These are phyloP conservation scores for Cryptococcus sp. DNA, from an alignment of 1,284 basidiomycete genomes.

Conservation along the genomic window DNA sequence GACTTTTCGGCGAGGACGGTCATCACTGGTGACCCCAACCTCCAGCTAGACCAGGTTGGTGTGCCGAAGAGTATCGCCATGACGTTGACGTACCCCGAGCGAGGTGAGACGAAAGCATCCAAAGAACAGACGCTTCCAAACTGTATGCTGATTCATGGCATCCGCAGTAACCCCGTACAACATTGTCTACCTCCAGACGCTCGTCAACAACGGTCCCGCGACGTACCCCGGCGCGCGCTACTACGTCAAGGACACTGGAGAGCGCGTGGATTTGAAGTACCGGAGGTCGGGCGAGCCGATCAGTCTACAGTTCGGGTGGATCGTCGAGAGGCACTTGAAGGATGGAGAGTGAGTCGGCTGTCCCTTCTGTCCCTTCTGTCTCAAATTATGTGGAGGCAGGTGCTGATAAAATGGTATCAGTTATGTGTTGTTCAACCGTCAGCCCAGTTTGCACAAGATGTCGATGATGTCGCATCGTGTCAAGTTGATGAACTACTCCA, in stretches of 20 bases:
- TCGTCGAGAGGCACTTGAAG: slow-evolving; percentile 95
- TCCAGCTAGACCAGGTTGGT: slow-evolving; percentile 95
- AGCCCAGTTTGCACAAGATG: slow-evolving; percentile 99
- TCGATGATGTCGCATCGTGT: slow-evolving; percentile 99
- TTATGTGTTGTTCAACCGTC: slow-evolving; percentile 95
- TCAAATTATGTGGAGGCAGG: not conserved
- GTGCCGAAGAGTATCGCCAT: slow-evolving; percentile 97
- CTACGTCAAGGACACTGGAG: slow-evolving; percentile 95
- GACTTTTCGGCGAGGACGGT: slow-evolving; percentile 99
- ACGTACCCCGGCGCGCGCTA: slow-evolving; percentile 96
- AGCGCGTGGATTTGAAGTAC: slow-evolving; percentile 95
- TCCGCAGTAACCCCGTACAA: slow-evolving; percentile 91
- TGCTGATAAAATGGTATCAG: slow-evolving; percentile 49
- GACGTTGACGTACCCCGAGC: slow-evolving; percentile 96
- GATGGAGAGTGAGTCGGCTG: slow-evolving; percentile 96
- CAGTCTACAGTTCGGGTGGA: slow-evolving; percentile 91
- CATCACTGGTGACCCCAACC: slow-evolving; percentile 97
- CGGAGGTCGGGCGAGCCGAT: slow-evolving; percentile 97
- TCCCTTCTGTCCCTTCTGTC: too few relatives aligned
- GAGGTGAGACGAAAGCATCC: too few relatives aligned
- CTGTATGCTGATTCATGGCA: slow-evolving; percentile 3
- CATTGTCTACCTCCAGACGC: slow-evolving; percentile 87
- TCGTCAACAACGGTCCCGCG: slow-evolving; percentile 95
- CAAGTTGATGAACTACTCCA: slow-evolving; percentile 97
- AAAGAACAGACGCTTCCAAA: too few relatives aligned